These are phyloP conservation scores for Entomortierella parvispora DNA, from an alignment of 192 early-diverging fungal species.

Conservation along the genomic window DNA sequence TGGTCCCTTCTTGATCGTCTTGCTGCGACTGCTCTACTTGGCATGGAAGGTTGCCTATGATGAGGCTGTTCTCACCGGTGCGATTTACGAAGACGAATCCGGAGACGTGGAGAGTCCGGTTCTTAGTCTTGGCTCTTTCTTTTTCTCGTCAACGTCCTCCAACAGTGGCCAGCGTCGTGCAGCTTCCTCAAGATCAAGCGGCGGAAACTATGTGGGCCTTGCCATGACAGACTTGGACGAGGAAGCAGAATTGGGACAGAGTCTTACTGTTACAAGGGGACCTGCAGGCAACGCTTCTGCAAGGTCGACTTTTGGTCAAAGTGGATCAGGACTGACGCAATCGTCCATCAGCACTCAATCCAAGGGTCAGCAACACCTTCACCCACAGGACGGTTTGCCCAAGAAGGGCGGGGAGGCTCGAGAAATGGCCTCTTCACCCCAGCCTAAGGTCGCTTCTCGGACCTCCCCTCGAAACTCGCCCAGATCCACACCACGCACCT, in stretches of 20 bases:
- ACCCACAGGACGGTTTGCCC: neutral
- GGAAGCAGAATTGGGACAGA: constrained; percentile 43
- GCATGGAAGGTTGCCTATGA: constrained; percentile 52
- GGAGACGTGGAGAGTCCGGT: neutral
- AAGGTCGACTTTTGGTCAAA: too few species aligned
- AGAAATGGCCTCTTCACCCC: constrained; percentile 12
- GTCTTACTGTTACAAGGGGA: constrained; percentile 16
- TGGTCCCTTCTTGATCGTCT: constrained; percentile 35
- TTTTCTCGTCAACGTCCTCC: constrained; percentile 17
- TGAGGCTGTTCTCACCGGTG: constrained; percentile 47
- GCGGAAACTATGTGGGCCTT: constrained; percentile 36
- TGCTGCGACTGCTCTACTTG: constrained; percentile 34
- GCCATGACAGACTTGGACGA: constrained; percentile 42
- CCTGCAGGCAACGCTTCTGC: constrained; percentile 16
- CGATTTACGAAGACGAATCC: constrained; percentile 35
- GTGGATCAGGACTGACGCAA: too few species aligned
- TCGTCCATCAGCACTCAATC: too few species aligned
- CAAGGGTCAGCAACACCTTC: neutral
- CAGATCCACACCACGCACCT: constrained; percentile 14
- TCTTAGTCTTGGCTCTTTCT: constrained; percentile 15
- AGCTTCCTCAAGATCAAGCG: constrained; percentile 21
- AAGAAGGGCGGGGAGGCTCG: constrained; percentile 3
- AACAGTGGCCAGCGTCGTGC: neutral
- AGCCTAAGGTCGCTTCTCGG: constrained; percentile 11
- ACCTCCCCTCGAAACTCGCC: constrained; percentile 4